Conservation (phyloP, 2,329 filamentous ascomycete species). For the Sporothrix euskadiensis region DNA sequence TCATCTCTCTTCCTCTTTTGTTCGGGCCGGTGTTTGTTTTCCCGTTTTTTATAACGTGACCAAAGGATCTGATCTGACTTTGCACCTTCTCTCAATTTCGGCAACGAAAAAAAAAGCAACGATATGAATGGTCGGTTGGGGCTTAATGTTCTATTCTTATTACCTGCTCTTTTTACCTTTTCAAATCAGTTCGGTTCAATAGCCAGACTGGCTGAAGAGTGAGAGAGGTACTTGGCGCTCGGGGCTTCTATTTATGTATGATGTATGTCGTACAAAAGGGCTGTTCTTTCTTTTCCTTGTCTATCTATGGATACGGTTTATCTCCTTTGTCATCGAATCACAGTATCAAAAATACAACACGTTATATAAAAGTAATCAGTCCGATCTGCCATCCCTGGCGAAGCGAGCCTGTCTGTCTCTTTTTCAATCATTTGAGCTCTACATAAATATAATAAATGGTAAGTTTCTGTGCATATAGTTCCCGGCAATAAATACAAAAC, state of each 20-base stretch:
- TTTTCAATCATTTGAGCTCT: constrained; percentile 13
- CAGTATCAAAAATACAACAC: not conserved
- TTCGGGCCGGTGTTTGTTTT: constrained; percentile 4
- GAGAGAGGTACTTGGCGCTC: not conserved
- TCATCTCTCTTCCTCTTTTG: constrained; percentile 2
- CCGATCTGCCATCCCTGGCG: not conserved
- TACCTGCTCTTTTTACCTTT: not conserved
- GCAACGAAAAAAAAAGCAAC: constrained; percentile 9
- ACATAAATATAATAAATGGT: not conserved
- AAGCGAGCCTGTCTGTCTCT: not conserved
- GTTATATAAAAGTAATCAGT: not conserved
- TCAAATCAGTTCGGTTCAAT: not conserved
- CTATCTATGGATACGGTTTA: not conserved
- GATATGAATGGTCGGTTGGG: constrained; percentile 3
- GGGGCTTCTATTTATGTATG: constrained; percentile 5
- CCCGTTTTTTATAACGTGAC: constrained; percentile 17
- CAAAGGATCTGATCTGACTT: constrained; percentile 16
- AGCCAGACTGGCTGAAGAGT: too few relatives aligned
- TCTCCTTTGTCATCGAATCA: not conserved
- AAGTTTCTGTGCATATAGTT: not conserved
- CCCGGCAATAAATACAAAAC: constrained; percentile 5
- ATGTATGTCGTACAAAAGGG: not conserved
- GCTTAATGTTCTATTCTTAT: constrained; percentile 18
- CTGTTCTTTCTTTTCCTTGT: not conserved
- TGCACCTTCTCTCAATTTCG: not conserved